phyloP scores from a whole-genome alignment of 169 alveolate genomes.

The Eimeria sp. region DNA sequence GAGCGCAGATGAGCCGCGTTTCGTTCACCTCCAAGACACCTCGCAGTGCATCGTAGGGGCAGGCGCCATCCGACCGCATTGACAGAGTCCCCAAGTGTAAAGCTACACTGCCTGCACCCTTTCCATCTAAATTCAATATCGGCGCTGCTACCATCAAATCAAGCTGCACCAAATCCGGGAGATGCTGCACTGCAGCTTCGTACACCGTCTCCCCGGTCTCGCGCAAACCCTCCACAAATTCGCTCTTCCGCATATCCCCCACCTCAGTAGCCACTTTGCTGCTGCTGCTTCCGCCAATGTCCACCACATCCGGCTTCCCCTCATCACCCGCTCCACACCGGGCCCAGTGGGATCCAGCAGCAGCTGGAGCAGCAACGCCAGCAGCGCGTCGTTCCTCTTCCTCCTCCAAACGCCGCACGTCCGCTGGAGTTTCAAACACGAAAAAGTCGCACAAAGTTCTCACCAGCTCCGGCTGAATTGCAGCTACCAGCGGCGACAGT shows the following conservation, averaged over 20 bases:
- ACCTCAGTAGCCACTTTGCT: slow-evolving; percentile 66
- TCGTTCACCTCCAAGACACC: slow-evolving; percentile 91
- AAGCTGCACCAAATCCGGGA: slow-evolving; percentile 76
- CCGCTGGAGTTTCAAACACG: slow-evolving; percentile 76
- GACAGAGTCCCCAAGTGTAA: slow-evolving; percentile 90
- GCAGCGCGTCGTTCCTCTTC: slow-evolving; percentile 26
- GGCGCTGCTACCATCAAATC: slow-evolving; percentile 88
- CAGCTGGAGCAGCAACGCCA: not conserved
- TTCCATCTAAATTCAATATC: slow-evolving; percentile 87
- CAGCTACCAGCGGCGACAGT: slow-evolving; percentile 78
- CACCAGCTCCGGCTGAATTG: slow-evolving; percentile 70
- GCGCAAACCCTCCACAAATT: slow-evolving; percentile 76
- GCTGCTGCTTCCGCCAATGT: slow-evolving; percentile 6
- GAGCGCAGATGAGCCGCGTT: slow-evolving; percentile 89
- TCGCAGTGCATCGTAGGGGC: slow-evolving; percentile 87
- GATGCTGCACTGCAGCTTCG: slow-evolving; percentile 78
- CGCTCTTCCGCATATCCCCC: slow-evolving; percentile 69
- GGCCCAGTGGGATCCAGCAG: slow-evolving; percentile 60
- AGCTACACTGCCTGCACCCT: slow-evolving; percentile 87
- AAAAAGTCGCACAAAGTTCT: slow-evolving; percentile 64
- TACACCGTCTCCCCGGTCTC: slow-evolving; percentile 76
- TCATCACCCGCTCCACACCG: slow-evolving; percentile 79
- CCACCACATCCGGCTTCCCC: slow-evolving; percentile 81
- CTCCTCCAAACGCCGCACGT: slow-evolving; percentile 35
- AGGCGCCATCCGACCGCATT: slow-evolving; percentile 89